These are phyloP conservation scores for Tetradesmus obliquus DNA, from an alignment of 139 green algal genomes.

Conservation along the genomic window DNA sequence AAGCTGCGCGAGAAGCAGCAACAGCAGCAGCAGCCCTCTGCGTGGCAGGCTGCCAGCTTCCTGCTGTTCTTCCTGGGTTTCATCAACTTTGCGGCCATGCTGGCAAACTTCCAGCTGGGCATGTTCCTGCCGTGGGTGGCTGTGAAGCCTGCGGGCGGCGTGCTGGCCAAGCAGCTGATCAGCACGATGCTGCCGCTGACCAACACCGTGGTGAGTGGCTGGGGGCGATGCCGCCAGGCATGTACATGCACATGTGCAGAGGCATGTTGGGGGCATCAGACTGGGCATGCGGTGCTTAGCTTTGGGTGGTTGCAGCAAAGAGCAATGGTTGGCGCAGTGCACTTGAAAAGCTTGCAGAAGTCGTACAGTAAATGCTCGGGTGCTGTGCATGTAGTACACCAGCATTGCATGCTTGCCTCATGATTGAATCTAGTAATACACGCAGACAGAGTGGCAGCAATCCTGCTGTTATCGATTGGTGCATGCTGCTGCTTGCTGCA, in stretches of 20 bases:
- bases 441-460: no score
- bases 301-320: no score
- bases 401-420: no score
- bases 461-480: background rate
- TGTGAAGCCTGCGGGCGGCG: no score
- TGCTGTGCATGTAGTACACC: no score
- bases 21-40: constrained; percentile 12
- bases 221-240: background rate
- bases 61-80: constrained; percentile 42
- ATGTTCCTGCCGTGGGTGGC: constrained; percentile 19
- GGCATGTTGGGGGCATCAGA: background rate
- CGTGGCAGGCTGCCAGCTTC: constrained; percentile 36
- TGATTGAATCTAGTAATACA: no score
- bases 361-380: no score
- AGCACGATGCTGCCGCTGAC: constrained; percentile 9
- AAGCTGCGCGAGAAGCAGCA: background rate
- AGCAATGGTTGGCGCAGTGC: no score
- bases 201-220: constrained; percentile 28
- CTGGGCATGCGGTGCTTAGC: no score
- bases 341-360: no score
- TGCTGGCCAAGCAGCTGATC: constrained; percentile 31
- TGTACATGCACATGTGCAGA: background rate
- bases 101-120: constrained; percentile 26
- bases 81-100: constrained; percentile 37
- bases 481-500: background rate